phyloP scores from a whole-genome alignment of 1,284 basidiomycete genomes.

The Cryptococcus sp. region DNA sequence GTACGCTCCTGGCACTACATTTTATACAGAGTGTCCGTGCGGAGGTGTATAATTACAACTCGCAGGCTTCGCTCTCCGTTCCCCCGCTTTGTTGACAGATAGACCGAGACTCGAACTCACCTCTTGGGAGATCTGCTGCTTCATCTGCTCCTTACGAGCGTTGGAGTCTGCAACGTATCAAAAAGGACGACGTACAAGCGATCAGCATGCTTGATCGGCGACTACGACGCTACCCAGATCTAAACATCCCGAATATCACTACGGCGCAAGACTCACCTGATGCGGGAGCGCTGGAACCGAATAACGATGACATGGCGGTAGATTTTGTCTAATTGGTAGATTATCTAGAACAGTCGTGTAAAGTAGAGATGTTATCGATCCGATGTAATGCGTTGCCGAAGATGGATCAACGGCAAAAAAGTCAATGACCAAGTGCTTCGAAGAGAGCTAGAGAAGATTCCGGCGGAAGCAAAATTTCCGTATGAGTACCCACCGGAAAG shows the following conservation, averaged over 20 bases:
- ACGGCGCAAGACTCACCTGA: not conserved
- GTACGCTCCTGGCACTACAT: no score
- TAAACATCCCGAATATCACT: not conserved
- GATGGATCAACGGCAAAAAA: not conserved
- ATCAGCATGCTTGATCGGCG: not conserved
- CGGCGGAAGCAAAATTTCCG: conserved; percentile 28
- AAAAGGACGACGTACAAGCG: conserved; percentile 1
- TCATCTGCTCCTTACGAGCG: conserved; percentile 52
- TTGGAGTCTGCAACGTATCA: conserved; percentile 39
- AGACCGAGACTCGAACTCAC: conserved; percentile 17
- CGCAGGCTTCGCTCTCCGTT: no score
- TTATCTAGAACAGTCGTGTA: not conserved
- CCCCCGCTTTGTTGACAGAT: not conserved
- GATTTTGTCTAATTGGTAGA: not conserved
- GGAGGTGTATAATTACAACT: no score
- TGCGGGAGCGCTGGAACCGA: conserved; percentile 19
- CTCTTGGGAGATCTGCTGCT: conserved; percentile 52
- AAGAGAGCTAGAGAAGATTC: not conserved
- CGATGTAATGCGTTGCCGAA: not conserved
- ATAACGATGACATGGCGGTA: conserved; percentile 25
- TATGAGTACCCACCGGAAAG: not conserved
- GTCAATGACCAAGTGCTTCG: conserved; percentile 3
- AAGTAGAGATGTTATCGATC: not conserved
- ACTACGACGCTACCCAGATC: not conserved
- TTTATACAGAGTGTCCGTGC: no score